Conservation (phyloP, 148 eudicot species). For the Bassia scoparia region DNA sequence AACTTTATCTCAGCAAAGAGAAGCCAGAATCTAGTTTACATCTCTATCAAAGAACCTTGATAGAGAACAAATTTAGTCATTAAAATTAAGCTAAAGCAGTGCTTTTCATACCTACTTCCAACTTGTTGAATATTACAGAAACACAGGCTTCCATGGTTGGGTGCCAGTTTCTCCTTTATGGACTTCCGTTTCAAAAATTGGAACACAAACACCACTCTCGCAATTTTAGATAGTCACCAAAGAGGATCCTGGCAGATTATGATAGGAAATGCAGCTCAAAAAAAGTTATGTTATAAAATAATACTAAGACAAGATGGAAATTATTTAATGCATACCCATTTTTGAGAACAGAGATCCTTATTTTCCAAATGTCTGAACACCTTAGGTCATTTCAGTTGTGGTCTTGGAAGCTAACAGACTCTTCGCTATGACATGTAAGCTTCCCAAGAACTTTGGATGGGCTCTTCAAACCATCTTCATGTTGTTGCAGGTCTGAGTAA, state of each 20-base stretch:
- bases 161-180: slow-evolving; percentile 70
- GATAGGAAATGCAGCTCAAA: slow-evolving; percentile 13
- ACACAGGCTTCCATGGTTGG: slow-evolving; percentile 80
- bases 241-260: slow-evolving; percentile 82
- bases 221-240: slow-evolving; percentile 69
- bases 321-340: slow-evolving; percentile 55
- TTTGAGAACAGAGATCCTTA: slow-evolving; percentile 86
- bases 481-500: slow-evolving; percentile 53
- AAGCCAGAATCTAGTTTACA: not conserved
- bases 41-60: not conserved
- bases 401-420: slow-evolving; percentile 70
- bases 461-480: slow-evolving; percentile 42
- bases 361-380: slow-evolving; percentile 87
- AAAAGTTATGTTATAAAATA: slow-evolving; percentile 13
- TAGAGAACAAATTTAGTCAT: not conserved
- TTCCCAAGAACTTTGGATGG: slow-evolving; percentile 48
- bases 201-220: slow-evolving; percentile 64
- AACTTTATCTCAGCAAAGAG: not conserved
- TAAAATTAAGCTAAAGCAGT: not conserved
- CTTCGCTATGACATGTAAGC: slow-evolving; percentile 82
- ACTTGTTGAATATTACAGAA: slow-evolving; percentile 66
- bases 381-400: slow-evolving; percentile 57
- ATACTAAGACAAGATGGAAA: slow-evolving; percentile 13
- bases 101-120: slow-evolving; percentile 69
- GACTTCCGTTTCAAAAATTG: slow-evolving; percentile 90